Evolutionary conservation across 1,284 basidiomycete species (phyloP), one percentile per base, ranked within the genome.

Genomic region (Apiotrichum veenhuisii): DNA sequence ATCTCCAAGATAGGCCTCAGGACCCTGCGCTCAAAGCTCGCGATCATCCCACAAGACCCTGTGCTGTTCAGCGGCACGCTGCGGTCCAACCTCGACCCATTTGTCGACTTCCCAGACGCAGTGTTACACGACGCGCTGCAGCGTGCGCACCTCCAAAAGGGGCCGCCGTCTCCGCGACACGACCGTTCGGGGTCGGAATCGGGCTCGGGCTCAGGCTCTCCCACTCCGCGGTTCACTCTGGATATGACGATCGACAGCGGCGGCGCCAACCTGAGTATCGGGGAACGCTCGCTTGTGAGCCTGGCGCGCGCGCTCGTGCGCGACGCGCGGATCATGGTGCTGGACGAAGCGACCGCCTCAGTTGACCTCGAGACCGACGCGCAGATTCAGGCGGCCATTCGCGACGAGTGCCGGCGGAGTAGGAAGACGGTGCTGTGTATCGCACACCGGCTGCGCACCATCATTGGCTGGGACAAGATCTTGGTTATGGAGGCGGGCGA

Each of bases 1-100:
- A 64, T 75, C 22, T 69, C 70, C 3, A 70, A 76, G 48, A 72
- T 84, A 11, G 82, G 82, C 0, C 67, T 82, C 66, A 56, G 79
- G 74, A 75, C 78, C 48, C 62, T 82, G 11, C 71, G 81, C 49
- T 71, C 72, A 15, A 68, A 69, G 20, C 71, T 82, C 14, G 77
- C 78, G 8, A 83, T 96, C 67, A 94, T 97, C 61, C 91, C 92
- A 11, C 92, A 96, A 73, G 92, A 96, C 63, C 84, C 83, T 0
- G 67, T 80, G 3, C 68, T 86, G 48, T 87, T 89, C 72, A 78
- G 82, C 72, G 80, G 80, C 2, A 80, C 75, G 2, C 59, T 77
- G 3, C 79, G 86, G n/a, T 81, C 82, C 18, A 87, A 86, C 61
- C 76, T 88, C 33, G 87, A 89, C 72, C 87, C 87, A 0, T 87